Conservation (phyloP, 208 protist genomes). For the Acanthamoeba divionensis region DNA sequence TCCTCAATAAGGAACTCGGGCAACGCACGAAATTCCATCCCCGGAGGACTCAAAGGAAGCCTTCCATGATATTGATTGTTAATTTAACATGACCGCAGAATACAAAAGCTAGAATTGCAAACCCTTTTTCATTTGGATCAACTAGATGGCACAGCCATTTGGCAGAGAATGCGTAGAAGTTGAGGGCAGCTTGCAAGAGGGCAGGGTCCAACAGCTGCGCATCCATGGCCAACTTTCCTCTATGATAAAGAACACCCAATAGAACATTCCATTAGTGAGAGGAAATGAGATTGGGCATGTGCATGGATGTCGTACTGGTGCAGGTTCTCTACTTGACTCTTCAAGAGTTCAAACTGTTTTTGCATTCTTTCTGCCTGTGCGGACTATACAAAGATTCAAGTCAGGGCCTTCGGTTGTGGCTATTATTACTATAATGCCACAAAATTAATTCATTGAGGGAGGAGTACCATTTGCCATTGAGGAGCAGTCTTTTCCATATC, state of each 20-base stretch:
- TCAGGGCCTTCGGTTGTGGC: neutral
- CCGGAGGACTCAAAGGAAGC: neutral
- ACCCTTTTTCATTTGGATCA: conserved; percentile 8
- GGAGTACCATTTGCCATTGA: conserved; percentile 44
- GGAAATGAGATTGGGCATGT: too few species aligned
- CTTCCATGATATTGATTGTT: neutral
- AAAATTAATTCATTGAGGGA: too few species aligned
- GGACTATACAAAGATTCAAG: neutral
- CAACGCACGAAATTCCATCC: conserved; percentile 25
- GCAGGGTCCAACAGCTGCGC: neutral
- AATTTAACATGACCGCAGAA: neutral
- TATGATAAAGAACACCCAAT: neutral
- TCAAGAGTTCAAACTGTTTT: neutral
- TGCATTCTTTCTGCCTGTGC: conserved; percentile 13
- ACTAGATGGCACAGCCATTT: conserved; percentile 27
- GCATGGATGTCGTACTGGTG: too few species aligned
- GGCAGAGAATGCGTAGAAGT: conserved; percentile 44
- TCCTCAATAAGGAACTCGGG: conserved; percentile 42
- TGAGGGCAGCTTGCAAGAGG: neutral
- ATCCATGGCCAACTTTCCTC: conserved; percentile 1
- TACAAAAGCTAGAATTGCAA: neutral
- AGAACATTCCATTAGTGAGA: neutral
- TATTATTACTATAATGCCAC: too few species aligned
- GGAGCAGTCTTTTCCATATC: conserved; percentile 10
- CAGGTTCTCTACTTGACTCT: neutral